A percentile compares a stretch with the other conserved stretches of the same genome.
phyloP scores from a whole-genome alignment of 2,329 filamentous ascomycete species.

The Alternaria incomplexa region DNA sequence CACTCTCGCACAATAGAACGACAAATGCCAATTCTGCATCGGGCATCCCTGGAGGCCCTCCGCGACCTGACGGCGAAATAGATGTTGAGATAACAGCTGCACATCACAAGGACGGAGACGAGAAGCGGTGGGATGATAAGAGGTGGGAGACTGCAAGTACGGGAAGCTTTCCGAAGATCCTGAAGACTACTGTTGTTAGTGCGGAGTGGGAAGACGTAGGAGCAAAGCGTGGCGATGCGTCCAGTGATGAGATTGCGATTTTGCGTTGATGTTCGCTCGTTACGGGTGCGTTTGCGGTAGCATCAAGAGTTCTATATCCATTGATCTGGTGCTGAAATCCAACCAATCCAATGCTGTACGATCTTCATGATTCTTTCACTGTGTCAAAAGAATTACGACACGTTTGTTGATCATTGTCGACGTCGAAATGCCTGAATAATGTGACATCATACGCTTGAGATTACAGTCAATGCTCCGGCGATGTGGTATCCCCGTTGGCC shows the following conservation, averaged over 20 bases:
- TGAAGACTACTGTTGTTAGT: constrained; percentile 46
- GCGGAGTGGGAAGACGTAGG: constrained; percentile 43
- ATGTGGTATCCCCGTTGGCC: neutral
- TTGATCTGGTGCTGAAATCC: neutral
- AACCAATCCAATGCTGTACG: neutral
- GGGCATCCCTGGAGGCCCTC: constrained; percentile 41
- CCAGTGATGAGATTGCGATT: constrained; percentile 31
- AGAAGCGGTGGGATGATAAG: constrained; percentile 16
- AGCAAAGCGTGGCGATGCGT: constrained; percentile 20
- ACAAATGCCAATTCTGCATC: constrained; percentile 43
- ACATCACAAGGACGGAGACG: constrained; percentile 12
- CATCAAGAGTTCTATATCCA: neutral
- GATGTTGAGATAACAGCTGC: constrained; percentile 41
- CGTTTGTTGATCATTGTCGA: neutral
- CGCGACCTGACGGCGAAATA: constrained; percentile 36
- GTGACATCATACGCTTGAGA: neutral
- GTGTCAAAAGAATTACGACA: neutral
- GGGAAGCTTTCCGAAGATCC: constrained; percentile 41
- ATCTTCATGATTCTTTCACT: neutral
- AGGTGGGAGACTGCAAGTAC: constrained; percentile 44
- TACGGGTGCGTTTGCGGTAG: neutral
- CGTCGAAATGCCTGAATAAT: neutral
- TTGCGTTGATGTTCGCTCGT: constrained; percentile 3
- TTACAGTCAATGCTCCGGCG: neutral
- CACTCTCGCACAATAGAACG: constrained; percentile 34